Percentiles rank a stretch among this genome's conserved stretches.
Conservation (phyloP, 148 eudicot species). For the Heliamphora exappendiculata region DNA sequence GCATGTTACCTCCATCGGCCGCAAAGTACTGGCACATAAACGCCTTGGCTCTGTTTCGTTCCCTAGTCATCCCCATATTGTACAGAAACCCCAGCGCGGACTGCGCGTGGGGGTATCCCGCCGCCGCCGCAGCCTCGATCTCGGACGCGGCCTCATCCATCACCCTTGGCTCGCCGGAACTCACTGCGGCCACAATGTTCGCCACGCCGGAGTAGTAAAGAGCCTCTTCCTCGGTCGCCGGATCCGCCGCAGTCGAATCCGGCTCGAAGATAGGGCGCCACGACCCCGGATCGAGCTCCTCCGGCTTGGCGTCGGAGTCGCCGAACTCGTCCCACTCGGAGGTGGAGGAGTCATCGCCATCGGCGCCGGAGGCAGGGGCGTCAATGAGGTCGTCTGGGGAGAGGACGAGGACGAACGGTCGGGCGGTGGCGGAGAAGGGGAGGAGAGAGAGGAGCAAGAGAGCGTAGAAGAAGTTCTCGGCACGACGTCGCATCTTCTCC, state of each 20-base stretch:
- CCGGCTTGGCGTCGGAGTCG: slow-evolving; percentile 45
- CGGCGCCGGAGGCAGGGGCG: slow-evolving; percentile 24
- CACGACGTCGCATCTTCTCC: background rate
- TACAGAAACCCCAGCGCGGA: slow-evolving; percentile 79
- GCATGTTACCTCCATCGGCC: slow-evolving; percentile 59
- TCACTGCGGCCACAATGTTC: slow-evolving; percentile 46
- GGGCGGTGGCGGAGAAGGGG: slow-evolving; percentile 29
- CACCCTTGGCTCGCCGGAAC: slow-evolving; percentile 41
- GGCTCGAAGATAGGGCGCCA: slow-evolving; percentile 67
- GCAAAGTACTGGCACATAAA: slow-evolving; percentile 79
- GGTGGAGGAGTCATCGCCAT: slow-evolving; percentile 19
- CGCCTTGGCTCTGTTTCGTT: slow-evolving; percentile 53
- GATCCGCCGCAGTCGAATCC: slow-evolving; percentile 1
- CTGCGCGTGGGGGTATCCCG: slow-evolving; percentile 59
- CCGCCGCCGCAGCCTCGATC: slow-evolving; percentile 56
- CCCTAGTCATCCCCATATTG: slow-evolving; percentile 58
- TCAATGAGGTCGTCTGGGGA: slow-evolving; percentile 72
- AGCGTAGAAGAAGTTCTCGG: background rate
- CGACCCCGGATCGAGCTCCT: slow-evolving; percentile 70
- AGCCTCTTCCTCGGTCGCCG: slow-evolving; percentile 12
- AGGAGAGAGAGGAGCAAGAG: slow-evolving; percentile 23
- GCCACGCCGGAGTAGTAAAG: slow-evolving; percentile 42
- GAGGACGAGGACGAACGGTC: slow-evolving; percentile 70
- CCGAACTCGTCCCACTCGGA: slow-evolving; percentile 66
- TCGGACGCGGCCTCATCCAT: slow-evolving; percentile 59